Base-by-base conservation (phyloP, 2,329 filamentous ascomycete species). In the Didymella glomerata region DNA sequence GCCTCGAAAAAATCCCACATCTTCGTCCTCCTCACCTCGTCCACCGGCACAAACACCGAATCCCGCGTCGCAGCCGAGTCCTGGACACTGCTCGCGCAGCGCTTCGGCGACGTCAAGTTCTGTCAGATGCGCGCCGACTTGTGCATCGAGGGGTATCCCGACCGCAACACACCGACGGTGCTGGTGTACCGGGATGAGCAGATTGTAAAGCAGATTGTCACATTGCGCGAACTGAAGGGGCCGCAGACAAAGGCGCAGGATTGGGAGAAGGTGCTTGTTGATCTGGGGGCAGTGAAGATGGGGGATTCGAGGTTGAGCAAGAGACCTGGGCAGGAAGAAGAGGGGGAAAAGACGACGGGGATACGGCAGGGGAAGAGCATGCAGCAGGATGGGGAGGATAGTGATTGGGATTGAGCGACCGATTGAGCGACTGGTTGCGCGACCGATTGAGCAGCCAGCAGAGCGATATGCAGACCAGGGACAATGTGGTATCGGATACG, bases 131-230 rank as follows among this genome's bases (percentile, higher is more conserved):
- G 89, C 68, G 95, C 89, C 7, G 89, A 92, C 73, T 87, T 97
- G 80, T 97, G 95, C 57, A 97, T 99, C 68, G 95, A 98, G 76
- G 92, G 92, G 40, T 99, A 99, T 77, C 95, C 95, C 1, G 95
- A 98, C 71, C 85, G 86, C 57, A 99, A 99, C 76, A 97, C 93
- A 57, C 95, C 95, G 1, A 99, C 95, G 0, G 92, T 99, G 34
- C 75, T 99, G 63, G 86, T 97, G 0, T 99, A 99, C 79, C 90
- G 89, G 74, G 92, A 97, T 69, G 93, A 92, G 18, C 92, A 99
- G 74, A 97, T 99, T 66, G 88, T 88, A 75, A 92, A 88, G 80
- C 95, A 99, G 79, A 80, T 97, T 50, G 90, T 99, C n/a, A 98
- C 94, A 4, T 80, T 99, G 64, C 85, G 86, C 69, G 91, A 92